A percentile compares a stretch with the other conserved stretches of the same genome.
Evolutionary conservation across 163 green algal genomes (phyloP).

Genomic region (Coccomyxa subellipsoidea): DNA sequence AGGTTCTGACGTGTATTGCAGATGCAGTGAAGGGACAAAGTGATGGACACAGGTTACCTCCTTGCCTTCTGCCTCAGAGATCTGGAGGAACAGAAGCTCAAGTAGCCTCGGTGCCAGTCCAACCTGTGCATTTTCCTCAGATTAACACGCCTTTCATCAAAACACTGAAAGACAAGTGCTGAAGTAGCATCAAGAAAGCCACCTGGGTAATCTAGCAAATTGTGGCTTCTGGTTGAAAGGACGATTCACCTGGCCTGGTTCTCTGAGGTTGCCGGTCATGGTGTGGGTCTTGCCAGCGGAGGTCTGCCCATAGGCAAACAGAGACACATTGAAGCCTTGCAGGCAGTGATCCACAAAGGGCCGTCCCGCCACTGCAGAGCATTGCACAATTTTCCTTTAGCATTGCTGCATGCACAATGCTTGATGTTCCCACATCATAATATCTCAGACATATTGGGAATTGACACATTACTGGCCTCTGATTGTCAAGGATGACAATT

Average conservation of each 20-base stretch:
- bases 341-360: conserved; percentile 78
- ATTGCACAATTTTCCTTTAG: too few relatives aligned
- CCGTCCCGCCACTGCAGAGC: conserved; percentile 57
- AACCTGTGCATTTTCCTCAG: background rate
- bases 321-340: conserved; percentile 71
- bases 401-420: too few relatives aligned
- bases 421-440: too few relatives aligned
- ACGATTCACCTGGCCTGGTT: background rate
- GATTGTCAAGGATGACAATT: too few relatives aligned
- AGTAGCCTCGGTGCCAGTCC: conserved; percentile 68
- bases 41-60: too few relatives aligned
- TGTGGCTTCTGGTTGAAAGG: background rate
- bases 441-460: too few relatives aligned
- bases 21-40: too few relatives aligned
- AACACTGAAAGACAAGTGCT: background rate
- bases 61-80: conserved; percentile 46
- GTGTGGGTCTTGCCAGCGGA: conserved; percentile 78
- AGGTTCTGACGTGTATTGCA: background rate
- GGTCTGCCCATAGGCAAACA: conserved; percentile 86
- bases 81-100: conserved; percentile 71
- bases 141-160: background rate
- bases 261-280: conserved; percentile 61
- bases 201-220: background rate
- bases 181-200: background rate
- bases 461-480: too few relatives aligned